phyloP scores from a whole-genome alignment of 108 stramenopile genomes.

The Aurantiochytrium sp. region DNA sequence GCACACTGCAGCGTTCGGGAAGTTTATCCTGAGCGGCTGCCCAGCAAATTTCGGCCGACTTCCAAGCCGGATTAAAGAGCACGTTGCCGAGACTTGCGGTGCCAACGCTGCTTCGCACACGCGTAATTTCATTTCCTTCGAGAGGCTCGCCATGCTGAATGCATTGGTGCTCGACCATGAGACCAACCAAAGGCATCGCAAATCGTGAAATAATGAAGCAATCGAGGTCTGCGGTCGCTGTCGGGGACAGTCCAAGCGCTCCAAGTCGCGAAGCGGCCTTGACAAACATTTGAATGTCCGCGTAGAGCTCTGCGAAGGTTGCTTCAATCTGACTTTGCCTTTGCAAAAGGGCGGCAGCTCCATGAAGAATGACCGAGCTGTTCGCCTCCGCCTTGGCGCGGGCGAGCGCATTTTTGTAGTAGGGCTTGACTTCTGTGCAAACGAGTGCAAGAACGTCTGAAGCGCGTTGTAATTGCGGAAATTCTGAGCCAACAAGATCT shows the following conservation, averaged over 20 bases:
- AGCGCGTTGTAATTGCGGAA: background rate
- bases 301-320: background rate
- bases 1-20: background rate
- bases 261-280: background rate
- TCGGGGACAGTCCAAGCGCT: background rate
- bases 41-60: background rate
- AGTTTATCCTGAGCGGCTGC: background rate
- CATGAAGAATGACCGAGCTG: background rate
- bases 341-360: background rate
- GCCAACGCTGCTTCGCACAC: background rate
- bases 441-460: background rate
- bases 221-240: background rate
- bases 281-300: background rate
- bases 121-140: background rate
- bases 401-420: background rate
- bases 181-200: background rate
- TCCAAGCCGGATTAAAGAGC: background rate
- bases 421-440: background rate
- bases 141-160: background rate
- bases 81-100: background rate
- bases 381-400: background rate
- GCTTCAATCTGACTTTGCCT: background rate
- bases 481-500: background rate
- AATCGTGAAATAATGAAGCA: background rate
- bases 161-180: background rate